Conservation (phyloP, 2,329 filamentous ascomycete species). For the Penicillium rolfsii region DNA sequence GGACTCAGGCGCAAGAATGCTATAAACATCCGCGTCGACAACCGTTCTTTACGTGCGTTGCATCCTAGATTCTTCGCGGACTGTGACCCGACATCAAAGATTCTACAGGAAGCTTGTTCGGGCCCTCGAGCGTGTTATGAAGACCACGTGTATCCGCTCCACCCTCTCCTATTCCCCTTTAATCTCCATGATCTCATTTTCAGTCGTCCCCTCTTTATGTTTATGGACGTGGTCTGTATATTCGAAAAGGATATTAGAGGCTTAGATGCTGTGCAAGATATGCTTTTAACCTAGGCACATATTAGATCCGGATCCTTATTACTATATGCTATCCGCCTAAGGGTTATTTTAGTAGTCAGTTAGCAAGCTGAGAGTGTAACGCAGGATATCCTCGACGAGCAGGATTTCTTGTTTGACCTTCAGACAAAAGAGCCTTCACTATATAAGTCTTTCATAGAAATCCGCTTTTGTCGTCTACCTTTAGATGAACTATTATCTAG, state of each 20-base stretch:
- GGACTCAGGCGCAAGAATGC: too few relatives aligned
- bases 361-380: background rate
- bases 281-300: background rate
- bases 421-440: background rate
- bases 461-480: background rate
- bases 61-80: too few relatives aligned
- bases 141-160: too few relatives aligned
- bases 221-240: background rate
- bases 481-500: background rate
- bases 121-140: too few relatives aligned
- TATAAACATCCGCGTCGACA: too few relatives aligned
- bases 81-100: too few relatives aligned
- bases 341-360: background rate
- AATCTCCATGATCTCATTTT: too few relatives aligned
- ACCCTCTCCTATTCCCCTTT: too few relatives aligned
- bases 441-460: background rate
- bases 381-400: background rate
- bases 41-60: too few relatives aligned
- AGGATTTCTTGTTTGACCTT: background rate
- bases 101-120: too few relatives aligned
- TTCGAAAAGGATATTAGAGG: background rate
- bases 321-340: background rate
- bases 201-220: background rate
- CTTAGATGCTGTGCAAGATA: background rate
- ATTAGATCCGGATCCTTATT: background rate